A percentile compares a stretch with the other conserved stretches of the same genome.
These are phyloP conservation scores for Pseudogymnoascus sp. DNA, from an alignment of 2,329 filamentous ascomycete genomes.

Conservation along the genomic window DNA sequence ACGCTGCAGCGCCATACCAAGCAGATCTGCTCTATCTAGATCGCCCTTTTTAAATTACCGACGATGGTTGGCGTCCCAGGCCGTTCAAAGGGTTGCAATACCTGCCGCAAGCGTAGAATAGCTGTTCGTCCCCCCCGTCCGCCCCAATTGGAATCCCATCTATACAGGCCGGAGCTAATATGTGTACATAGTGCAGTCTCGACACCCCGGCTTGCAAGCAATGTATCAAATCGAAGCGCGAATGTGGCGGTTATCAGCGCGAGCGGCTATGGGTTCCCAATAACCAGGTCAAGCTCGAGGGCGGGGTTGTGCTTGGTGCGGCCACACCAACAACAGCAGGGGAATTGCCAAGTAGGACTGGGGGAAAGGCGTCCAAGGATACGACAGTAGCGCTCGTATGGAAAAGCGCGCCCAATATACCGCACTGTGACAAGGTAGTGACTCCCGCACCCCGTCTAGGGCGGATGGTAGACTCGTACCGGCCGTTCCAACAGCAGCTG, in stretches of 20 bases:
- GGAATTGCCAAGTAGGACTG: not conserved
- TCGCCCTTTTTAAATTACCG: not conserved
- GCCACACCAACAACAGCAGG: not conserved
- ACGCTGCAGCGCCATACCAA: not conserved
- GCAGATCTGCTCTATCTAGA: not conserved
- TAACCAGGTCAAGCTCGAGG: not conserved
- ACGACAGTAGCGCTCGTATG: not conserved
- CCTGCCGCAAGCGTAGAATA: conserved; percentile 44
- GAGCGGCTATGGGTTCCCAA: conserved; percentile 27
- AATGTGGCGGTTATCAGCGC: conserved; percentile 54
- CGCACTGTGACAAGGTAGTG: not conserved
- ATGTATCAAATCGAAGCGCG: conserved; percentile 47
- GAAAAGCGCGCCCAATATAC: not conserved
- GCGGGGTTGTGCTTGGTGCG: not conserved
- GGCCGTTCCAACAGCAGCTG: conserved; percentile 22
- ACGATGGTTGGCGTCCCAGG: conserved; percentile 42
- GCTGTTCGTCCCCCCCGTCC: not conserved
- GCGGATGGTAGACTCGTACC: conserved; percentile 3
- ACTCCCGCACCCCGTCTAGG: not conserved
- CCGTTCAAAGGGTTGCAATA: conserved; percentile 57
- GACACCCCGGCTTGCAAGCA: conserved; percentile 52
- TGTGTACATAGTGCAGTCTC: conserved; percentile 46
- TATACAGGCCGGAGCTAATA: not conserved
- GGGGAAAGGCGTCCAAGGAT: not conserved
- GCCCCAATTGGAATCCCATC: not conserved